Evolutionary conservation across 345 rosid genomes (phyloP), one percentile per base, ranked within the genome.

Genomic region (Pugionium dolabratum): DNA sequence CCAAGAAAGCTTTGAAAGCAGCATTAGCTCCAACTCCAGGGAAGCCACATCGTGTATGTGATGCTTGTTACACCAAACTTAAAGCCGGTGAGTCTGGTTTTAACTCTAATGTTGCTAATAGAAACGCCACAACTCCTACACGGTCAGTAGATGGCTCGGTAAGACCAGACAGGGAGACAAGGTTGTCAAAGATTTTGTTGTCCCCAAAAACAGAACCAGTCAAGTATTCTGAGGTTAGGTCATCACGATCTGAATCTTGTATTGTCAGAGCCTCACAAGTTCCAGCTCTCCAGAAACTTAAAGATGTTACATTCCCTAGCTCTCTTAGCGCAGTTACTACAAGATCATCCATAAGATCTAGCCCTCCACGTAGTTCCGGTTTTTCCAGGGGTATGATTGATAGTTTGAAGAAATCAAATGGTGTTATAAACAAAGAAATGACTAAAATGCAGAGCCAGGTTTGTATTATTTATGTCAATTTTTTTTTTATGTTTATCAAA

Each of bases 1-100:
- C 97, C 49, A 90, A 88, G 74, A 94, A 94, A 60, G 99, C 96
- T 68, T 45, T 88, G 78, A 94, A 74, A 71, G 96, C 97, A 25
- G 97, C 99, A 74, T 77, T 94, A 73, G 97, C 97, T 57, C 97
- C 99, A 47, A 94, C 99, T 52, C 97, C 99, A 2, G 93, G 96
- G 53, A 94, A 90, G 67, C 99, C 99, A 2, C 97, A 90, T 72
- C 88, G 97, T 8, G 97, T 94, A 9, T 94, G 97, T 59, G 99
- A 94, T 67, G 78, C 95, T 47, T 94, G 99, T 70, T 90, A 80
- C 66, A 63, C 84, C 7, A 94, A 94, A 70, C 88, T 94, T 37
- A 94, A 94, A 82, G 75, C 93, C 66, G 82, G 88, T 1, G 99
- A 90, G 40, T 68, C 82, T 6, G 80, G 89, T 57, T 77, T 52